A percentile compares a stretch with the other conserved stretches of the same genome.
Evolutionary conservation across 768 basidiomycete species (phyloP).

Genomic region (Suillus luteus): DNA sequence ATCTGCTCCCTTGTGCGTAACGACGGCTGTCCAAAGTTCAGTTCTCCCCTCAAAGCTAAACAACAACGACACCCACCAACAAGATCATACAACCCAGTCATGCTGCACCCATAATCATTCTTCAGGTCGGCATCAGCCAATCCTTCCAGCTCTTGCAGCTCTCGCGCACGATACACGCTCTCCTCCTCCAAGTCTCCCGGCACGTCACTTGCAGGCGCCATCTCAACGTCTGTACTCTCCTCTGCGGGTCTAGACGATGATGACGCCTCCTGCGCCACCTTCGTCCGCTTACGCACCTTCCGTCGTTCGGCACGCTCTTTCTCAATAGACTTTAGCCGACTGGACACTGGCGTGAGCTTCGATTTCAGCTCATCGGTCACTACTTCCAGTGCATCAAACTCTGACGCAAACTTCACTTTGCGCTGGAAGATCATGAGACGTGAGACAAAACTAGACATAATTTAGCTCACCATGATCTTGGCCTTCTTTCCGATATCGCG

Average conservation of each 20-base stretch:
- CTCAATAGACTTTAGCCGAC: conserved; percentile 76
- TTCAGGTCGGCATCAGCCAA: conserved; percentile 66
- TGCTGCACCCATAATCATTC: conserved; percentile 71
- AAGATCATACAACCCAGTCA: conserved; percentile 87
- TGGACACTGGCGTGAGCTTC: conserved; percentile 70
- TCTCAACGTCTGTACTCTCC: conserved; percentile 54
- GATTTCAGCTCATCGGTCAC: conserved; percentile 76
- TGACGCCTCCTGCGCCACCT: conserved; percentile 33
- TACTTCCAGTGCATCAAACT: conserved; percentile 85
- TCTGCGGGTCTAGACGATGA: conserved; percentile 22
- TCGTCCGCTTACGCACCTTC: conserved; percentile 79
- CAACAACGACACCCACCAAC: conserved; percentile 58
- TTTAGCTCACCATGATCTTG: conserved; percentile 83
- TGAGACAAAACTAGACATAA: not conserved
- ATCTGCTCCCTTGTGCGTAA: conserved; percentile 95
- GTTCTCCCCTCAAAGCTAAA: not conserved
- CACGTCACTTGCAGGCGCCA: conserved; percentile 25
- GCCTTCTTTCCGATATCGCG: conserved; percentile 89
- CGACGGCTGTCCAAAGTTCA: conserved; percentile 61
- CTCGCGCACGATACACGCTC: conserved; percentile 58
- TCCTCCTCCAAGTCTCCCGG: conserved; percentile 59
- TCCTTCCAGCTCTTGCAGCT: conserved; percentile 62
- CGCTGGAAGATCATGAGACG: conserved; percentile 45
- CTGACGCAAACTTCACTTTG: conserved; percentile 90
- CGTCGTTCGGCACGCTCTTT: conserved; percentile 82